Evolutionary conservation across 1,139 yeast genomes (phyloP).

Genomic region (Suhomyces choctaworum): DNA sequence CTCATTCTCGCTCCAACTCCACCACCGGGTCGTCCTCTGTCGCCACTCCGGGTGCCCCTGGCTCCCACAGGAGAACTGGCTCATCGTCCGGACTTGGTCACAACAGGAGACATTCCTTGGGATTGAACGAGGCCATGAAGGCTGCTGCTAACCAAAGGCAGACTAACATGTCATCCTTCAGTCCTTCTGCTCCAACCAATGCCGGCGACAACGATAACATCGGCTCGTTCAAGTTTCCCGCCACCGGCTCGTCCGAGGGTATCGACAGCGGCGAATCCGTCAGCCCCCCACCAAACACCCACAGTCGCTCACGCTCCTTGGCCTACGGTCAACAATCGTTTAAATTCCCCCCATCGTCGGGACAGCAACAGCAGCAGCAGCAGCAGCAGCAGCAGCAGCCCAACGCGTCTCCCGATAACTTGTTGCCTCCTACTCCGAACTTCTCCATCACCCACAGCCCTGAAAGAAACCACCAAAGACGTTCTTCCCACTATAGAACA

Average conservation of each 20-base stretch:
- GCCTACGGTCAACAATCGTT: slow-evolving; percentile 49
- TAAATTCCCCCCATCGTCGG: slow-evolving; percentile 39
- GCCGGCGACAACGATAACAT: slow-evolving; percentile 21
- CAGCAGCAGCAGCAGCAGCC: slow-evolving; percentile 6
- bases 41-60: slow-evolving; percentile 17
- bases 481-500: slow-evolving; percentile 55
- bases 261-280: slow-evolving; percentile 11
- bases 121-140: slow-evolving; percentile 90
- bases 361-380: too few relatives aligned
- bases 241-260: slow-evolving; percentile 17
- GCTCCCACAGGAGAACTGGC: slow-evolving; percentile 40
- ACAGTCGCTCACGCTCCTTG: slow-evolving; percentile 38
- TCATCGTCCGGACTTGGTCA: slow-evolving; percentile 58
- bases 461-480: slow-evolving; percentile 46
- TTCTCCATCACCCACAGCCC: slow-evolving; percentile 43
- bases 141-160: slow-evolving; percentile 92
- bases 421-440: slow-evolving; percentile 51
- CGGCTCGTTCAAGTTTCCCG: slow-evolving; percentile 40
- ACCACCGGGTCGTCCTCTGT: slow-evolving; percentile 46
- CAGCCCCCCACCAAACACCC: slow-evolving; percentile 24
- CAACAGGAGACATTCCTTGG: slow-evolving; percentile 87
- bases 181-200: slow-evolving; percentile 33
- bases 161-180: slow-evolving; percentile 38
- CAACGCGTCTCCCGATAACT: slow-evolving; percentile 14
- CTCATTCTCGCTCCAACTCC: slow-evolving; percentile 40